phyloP scores from a whole-genome alignment of 139 green algal genomes.

The Pleodorina starrii region DNA sequence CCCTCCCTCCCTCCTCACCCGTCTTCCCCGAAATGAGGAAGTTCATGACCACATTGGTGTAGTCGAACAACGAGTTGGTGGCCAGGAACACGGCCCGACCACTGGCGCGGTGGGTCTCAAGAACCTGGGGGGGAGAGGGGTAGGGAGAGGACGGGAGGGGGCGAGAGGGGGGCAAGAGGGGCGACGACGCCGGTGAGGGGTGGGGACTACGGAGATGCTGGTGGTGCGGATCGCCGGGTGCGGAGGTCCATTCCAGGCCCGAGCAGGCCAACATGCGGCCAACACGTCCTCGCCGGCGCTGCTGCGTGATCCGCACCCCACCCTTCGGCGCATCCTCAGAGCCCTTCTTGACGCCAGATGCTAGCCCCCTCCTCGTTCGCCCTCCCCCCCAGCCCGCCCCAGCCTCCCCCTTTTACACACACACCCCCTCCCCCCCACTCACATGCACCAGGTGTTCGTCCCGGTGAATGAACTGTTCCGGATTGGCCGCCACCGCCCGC shows the following conservation, averaged over 20 bases:
- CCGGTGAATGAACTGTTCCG: slow-evolving; percentile 91
- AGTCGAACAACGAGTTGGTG: slow-evolving; percentile 98
- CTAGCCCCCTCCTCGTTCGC: background rate
- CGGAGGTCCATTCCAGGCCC: too few species aligned
- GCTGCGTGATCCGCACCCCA: too few species aligned
- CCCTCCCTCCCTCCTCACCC: background rate
- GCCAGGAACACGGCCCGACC: slow-evolving; percentile 92
- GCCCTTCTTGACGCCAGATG: too few species aligned
- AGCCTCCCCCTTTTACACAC: background rate
- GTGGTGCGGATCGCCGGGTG: too few species aligned
- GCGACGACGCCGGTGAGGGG: background rate
- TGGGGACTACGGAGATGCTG: too few species aligned
- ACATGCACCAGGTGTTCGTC: slow-evolving; percentile 48
- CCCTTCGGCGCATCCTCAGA: too few species aligned
- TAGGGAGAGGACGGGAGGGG: background rate
- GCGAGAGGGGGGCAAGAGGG: background rate
- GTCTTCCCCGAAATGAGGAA: slow-evolving; percentile 67
- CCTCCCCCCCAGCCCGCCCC: background rate
- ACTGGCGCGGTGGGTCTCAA: slow-evolving; percentile 73
- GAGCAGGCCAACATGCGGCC: too few species aligned
- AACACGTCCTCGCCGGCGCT: too few species aligned
- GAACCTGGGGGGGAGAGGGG: slow-evolving; percentile 44
- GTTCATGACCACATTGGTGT: slow-evolving; percentile 99
- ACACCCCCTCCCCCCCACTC: background rate
- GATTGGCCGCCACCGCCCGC: slow-evolving; percentile 89